Conservation (phyloP, 1,284 basidiomycete genomes). For the Boletus sp. region DNA sequence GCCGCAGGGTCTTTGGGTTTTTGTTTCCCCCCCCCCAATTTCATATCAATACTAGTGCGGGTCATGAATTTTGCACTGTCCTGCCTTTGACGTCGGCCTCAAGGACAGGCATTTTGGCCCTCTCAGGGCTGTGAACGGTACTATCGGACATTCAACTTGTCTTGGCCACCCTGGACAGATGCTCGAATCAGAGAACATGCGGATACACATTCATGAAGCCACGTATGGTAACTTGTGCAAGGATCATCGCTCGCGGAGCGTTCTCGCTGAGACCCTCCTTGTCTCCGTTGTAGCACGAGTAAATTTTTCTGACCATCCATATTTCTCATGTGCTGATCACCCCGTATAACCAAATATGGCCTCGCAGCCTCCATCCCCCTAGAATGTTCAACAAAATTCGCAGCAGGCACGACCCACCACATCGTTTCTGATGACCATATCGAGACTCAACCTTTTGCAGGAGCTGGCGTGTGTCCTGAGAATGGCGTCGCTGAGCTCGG, state of each 20-base stretch:
- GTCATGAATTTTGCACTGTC: slow-evolving; percentile 1
- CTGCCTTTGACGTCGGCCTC: slow-evolving; percentile 11
- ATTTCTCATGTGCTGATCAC: slow-evolving; percentile 4
- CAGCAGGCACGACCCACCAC: slow-evolving; percentile 11
- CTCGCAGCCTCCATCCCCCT: slow-evolving; percentile 10
- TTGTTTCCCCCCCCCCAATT: neutral
- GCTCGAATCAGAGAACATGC: neutral
- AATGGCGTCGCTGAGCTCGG: slow-evolving; percentile 3
- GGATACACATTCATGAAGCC: neutral
- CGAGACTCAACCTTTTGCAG: slow-evolving; percentile 15
- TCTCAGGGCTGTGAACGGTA: slow-evolving; percentile 12
- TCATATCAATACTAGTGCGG: slow-evolving; percentile 17
- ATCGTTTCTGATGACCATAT: slow-evolving; percentile 7
- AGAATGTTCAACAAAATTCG: slow-evolving; percentile 7
- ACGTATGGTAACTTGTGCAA: slow-evolving; percentile 2
- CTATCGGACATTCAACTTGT: slow-evolving; percentile 6
- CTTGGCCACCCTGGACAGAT: neutral
- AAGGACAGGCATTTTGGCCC: slow-evolving; percentile 5
- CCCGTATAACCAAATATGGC: neutral
- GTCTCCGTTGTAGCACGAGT: neutral
- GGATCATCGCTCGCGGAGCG: slow-evolving; percentile 9
- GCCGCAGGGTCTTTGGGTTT: neutral
- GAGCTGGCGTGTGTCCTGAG: slow-evolving; percentile 5
- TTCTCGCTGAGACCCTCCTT: slow-evolving; percentile 6
- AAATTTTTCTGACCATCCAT: slow-evolving; percentile 4